These are phyloP conservation scores for Penicillium bialowiezense DNA, from an alignment of 495 filamentous ascomycete genomes.

Conservation along the genomic window DNA sequence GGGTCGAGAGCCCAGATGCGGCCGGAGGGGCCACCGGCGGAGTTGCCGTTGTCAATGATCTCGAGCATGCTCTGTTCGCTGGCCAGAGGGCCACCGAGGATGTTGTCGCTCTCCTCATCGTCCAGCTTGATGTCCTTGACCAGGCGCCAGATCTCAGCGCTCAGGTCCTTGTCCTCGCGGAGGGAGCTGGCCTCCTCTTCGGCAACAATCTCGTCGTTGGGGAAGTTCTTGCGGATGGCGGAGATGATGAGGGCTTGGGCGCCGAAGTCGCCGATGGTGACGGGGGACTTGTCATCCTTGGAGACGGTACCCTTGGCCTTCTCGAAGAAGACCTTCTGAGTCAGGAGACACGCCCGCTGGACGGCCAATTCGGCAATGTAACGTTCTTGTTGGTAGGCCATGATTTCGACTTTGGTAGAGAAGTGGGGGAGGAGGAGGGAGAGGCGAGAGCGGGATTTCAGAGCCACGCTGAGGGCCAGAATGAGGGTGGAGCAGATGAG, in stretches of 20 bases:
- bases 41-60: conserved; percentile 80
- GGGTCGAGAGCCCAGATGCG: conserved; percentile 97
- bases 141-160: conserved; percentile 76
- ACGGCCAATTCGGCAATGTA: conserved; percentile 87
- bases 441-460: conserved; percentile 45
- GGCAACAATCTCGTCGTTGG: conserved; percentile 84
- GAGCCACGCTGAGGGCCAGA: conserved; percentile 48
- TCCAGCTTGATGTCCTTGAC: conserved; percentile 70
- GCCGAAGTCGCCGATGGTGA: conserved; percentile 97
- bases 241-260: conserved; percentile 94
- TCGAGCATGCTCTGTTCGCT: conserved; percentile 75
- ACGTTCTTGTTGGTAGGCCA: conserved; percentile 76
- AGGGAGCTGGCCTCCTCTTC: conserved; percentile 88
- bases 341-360: conserved; percentile 82
- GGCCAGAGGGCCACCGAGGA: conserved; percentile 70
- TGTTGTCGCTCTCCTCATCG: conserved; percentile 59
- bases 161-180: conserved; percentile 61
- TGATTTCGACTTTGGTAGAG: conserved; percentile 29
- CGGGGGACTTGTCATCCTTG: conserved; percentile 93
- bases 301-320: conserved; percentile 89
- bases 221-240: conserved; percentile 85
- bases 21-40: conserved; percentile 72
- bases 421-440: conserved; percentile 35
- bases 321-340: conserved; percentile 88
- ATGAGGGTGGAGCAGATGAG: conserved; percentile 45